These are phyloP conservation scores for Thalassiosira delicatula DNA, from an alignment of 352 stramenopile genomes.

Conservation along the genomic window DNA sequence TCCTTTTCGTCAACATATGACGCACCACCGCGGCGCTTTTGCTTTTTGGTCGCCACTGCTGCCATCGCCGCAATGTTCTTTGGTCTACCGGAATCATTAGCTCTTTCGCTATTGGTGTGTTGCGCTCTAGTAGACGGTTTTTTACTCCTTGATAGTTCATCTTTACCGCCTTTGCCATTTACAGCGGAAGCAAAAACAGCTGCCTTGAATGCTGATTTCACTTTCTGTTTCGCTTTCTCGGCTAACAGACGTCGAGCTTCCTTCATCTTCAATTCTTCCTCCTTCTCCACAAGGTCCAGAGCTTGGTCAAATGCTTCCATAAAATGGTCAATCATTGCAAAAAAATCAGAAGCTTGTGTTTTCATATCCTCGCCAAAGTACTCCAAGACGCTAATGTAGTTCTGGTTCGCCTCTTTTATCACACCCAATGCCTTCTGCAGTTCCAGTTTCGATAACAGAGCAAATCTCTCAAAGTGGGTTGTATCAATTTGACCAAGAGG, in stretches of 20 bases:
- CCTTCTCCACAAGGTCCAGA: conserved; percentile 67
- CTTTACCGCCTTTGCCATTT: conserved; percentile 2
- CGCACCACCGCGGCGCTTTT: too few relatives aligned
- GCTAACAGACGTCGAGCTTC: conserved; percentile 35
- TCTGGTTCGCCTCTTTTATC: conserved; percentile 70
- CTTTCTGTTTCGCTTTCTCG: conserved; percentile 55
- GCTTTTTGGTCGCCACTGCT: conserved; percentile 19
- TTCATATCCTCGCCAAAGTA: conserved; percentile 86
- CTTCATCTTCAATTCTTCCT: conserved; percentile 59
- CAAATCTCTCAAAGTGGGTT: conserved; percentile 82
- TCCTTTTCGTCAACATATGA: too few relatives aligned
- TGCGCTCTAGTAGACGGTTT: not conserved
- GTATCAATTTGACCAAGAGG: conserved; percentile 60
- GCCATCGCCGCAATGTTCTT: conserved; percentile 8
- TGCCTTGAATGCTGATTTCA: conserved; percentile 50
- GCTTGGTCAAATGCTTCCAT: conserved; percentile 76
- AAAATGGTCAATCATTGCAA: conserved; percentile 82
- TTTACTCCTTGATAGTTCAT: conserved; percentile 2
- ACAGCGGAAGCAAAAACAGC: not conserved
- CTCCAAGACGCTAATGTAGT: conserved; percentile 70
- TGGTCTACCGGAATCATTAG: not conserved
- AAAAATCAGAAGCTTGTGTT: conserved; percentile 81
- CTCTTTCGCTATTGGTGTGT: not conserved
- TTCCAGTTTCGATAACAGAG: conserved; percentile 63
- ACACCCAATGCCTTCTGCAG: conserved; percentile 66